phyloP scores from a whole-genome alignment of 768 basidiomycete species.

The Tricholoma furcatifolium region DNA sequence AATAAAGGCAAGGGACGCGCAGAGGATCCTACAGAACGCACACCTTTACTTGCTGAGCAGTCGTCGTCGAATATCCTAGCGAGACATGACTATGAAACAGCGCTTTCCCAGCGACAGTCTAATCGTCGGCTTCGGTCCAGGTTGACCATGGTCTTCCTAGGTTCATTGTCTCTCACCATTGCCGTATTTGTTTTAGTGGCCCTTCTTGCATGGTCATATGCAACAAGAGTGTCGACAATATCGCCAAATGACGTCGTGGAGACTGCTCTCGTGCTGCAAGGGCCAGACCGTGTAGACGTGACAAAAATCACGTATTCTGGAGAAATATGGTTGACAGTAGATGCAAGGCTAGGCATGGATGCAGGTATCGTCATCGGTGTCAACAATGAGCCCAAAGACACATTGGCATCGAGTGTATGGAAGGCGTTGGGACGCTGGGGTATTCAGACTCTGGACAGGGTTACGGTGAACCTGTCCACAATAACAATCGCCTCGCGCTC shows the following conservation, averaged over 20 bases:
- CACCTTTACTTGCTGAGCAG: constrained; percentile 48
- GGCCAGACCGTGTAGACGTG: constrained; percentile 62
- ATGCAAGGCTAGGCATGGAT: constrained; percentile 63
- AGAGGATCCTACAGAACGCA: constrained; percentile 45
- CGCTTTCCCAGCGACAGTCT: constrained; percentile 17
- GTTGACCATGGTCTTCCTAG: constrained; percentile 53
- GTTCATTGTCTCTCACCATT: constrained; percentile 51
- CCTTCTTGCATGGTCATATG: constrained; percentile 66
- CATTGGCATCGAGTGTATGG: constrained; percentile 48
- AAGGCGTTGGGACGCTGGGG: constrained; percentile 71
- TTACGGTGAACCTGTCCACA: constrained; percentile 54
- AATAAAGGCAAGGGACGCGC: constrained; percentile 61
- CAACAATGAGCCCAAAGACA: constrained; percentile 41
- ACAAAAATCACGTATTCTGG: constrained; percentile 58
- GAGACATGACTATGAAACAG: constrained; percentile 10
- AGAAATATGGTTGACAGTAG: constrained; percentile 57
- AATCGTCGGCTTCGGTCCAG: constrained; percentile 33
- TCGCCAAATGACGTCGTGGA: constrained; percentile 60
- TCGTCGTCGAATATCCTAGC: constrained; percentile 28
- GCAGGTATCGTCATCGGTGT: constrained; percentile 62
- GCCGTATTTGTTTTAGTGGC: constrained; percentile 41
- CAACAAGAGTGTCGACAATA: constrained; percentile 49
- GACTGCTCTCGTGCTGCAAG: constrained; percentile 51
- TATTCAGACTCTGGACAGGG: constrained; percentile 50
- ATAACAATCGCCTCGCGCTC: constrained; percentile 47